phyloP scores from a whole-genome alignment of 2,329 filamentous ascomycete species.

The Calonectria pseudoturangicola region DNA sequence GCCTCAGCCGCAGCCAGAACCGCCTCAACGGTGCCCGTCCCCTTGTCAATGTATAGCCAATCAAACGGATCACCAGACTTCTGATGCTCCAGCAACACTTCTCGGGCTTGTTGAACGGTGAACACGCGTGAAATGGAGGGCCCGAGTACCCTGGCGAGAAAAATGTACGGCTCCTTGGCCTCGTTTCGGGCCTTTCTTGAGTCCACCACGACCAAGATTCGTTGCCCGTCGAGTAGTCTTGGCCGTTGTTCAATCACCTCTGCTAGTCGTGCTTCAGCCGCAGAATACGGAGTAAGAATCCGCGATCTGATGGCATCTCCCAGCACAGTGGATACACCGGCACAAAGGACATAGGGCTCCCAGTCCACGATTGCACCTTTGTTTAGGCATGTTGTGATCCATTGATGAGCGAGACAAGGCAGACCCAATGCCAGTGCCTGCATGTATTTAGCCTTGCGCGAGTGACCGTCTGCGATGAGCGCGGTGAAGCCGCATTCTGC shows the following conservation, averaged over 20 bases:
- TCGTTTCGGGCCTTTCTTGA: conserved; percentile 74
- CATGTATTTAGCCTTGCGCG: conserved; percentile 92
- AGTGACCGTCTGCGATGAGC: conserved; percentile 89
- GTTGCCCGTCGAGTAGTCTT: conserved; percentile 77
- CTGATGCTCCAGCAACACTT: conserved; percentile 72
- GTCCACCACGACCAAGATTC: conserved; percentile 82
- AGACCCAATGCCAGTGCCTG: conserved; percentile 93
- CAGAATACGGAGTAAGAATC: conserved; percentile 77
- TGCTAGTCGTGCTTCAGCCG: conserved; percentile 71
- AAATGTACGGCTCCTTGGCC: conserved; percentile 83
- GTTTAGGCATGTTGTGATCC: conserved; percentile 84
- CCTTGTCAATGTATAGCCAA: conserved; percentile 87
- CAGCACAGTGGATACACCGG: conserved; percentile 86
- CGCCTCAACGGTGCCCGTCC: conserved; percentile 71
- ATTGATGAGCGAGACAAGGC: conserved; percentile 88
- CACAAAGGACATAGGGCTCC: conserved; percentile 88
- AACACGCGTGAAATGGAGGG: conserved; percentile 81
- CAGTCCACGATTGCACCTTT: conserved; percentile 80
- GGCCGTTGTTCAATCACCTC: conserved; percentile 76
- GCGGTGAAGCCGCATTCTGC: conserved; percentile 84
- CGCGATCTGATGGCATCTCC: conserved; percentile 86
- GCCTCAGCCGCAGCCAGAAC: conserved; percentile 63
- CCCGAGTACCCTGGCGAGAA: conserved; percentile 86
- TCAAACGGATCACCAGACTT: conserved; percentile 74
- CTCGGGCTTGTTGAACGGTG: conserved; percentile 79